phyloP scores from a whole-genome alignment of 331 rosid genomes.

The Dryas integrifolia region DNA sequence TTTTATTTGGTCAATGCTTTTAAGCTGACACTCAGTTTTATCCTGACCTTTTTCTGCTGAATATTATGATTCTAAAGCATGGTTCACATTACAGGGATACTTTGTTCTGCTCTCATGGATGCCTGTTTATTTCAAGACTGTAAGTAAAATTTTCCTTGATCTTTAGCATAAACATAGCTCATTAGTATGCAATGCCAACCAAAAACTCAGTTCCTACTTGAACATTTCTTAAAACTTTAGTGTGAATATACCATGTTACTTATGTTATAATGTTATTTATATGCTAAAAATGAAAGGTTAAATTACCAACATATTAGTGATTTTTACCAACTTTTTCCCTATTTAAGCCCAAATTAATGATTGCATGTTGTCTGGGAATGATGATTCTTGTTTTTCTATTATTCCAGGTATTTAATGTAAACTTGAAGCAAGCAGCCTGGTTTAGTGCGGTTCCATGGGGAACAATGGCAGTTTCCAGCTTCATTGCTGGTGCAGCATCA shows the following conservation, averaged over 20 bases:
- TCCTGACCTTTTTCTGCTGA: neutral
- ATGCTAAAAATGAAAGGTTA: neutral
- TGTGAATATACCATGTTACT: neutral
- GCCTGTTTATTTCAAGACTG: slow-evolving; percentile 94
- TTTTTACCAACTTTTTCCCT: neutral
- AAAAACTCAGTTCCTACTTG: neutral
- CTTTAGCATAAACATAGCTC: neutral
- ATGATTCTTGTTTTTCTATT: neutral
- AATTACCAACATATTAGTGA: neutral
- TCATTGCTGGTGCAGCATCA: slow-evolving; percentile 68
- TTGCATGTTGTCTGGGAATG: neutral
- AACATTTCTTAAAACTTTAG: too few relatives aligned
- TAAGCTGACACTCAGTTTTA: slow-evolving; percentile 17
- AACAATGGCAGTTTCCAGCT: slow-evolving; percentile 88
- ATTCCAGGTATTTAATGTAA: slow-evolving; percentile 73
- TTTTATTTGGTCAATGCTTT: slow-evolving; percentile 7
- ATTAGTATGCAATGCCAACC: neutral
- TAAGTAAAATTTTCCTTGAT: slow-evolving; percentile 37
- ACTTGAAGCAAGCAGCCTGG: slow-evolving; percentile 94
- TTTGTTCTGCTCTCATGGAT: slow-evolving; percentile 98
- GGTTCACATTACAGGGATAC: slow-evolving; percentile 63
- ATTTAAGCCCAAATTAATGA: too few relatives aligned
- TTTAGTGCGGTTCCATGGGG: slow-evolving; percentile 97
- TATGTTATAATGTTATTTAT: neutral
- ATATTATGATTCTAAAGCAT: slow-evolving; percentile 4